Evolutionary conservation across 2,329 filamentous ascomycete genomes (phyloP).

Genomic region (Lachnellula hyalina): DNA sequence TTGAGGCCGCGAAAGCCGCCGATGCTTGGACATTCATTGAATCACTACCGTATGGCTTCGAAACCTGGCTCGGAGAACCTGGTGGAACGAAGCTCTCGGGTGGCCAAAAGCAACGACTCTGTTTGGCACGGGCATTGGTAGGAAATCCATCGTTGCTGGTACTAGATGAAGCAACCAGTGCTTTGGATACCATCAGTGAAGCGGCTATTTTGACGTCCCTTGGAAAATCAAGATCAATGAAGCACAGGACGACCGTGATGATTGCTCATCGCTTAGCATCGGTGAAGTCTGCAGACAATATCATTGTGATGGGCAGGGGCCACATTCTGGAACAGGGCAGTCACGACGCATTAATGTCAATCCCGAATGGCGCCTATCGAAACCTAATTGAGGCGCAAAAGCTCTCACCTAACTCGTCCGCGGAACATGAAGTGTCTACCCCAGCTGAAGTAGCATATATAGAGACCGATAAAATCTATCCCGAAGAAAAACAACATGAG

Average conservation of each 20-base stretch:
- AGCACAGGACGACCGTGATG: slow-evolving; percentile 35
- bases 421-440: not conserved
- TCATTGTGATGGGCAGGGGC: slow-evolving; percentile 37
- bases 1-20: slow-evolving; percentile 47
- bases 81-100: slow-evolving; percentile 51
- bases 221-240: slow-evolving; percentile 25
- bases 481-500: not conserved
- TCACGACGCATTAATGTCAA: slow-evolving; percentile 31
- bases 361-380: slow-evolving; percentile 45
- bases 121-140: slow-evolving; percentile 53
- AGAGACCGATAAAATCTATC: not conserved
- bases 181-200: slow-evolving; percentile 55
- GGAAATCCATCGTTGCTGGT: slow-evolving; percentile 52
- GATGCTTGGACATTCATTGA: slow-evolving; percentile 54
- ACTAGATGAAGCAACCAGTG: slow-evolving; percentile 57
- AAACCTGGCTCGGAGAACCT: slow-evolving; percentile 45
- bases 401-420: slow-evolving; percentile 4
- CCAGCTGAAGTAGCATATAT: not conserved
- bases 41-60: slow-evolving; percentile 43
- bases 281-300: slow-evolving; percentile 35
- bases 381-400: slow-evolving; percentile 21
- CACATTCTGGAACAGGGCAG: slow-evolving; percentile 35
- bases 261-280: slow-evolving; percentile 39
- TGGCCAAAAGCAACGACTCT: slow-evolving; percentile 53
- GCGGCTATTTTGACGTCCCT: slow-evolving; percentile 44